Conservation (phyloP, 768 basidiomycete species). For the Phlebiopsis flavidoalba region DNA sequence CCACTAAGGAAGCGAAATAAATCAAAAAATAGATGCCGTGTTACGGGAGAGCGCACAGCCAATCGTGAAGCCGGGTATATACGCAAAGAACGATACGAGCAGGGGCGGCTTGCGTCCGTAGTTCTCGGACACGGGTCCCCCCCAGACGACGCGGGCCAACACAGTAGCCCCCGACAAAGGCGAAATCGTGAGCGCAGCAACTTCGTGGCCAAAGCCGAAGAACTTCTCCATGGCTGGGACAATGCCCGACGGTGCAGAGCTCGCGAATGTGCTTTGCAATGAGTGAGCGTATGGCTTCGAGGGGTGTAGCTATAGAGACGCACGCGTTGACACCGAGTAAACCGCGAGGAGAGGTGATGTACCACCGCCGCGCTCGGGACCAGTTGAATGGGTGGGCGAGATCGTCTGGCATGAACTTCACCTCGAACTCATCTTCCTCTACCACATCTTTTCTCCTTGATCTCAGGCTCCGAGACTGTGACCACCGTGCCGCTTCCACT, state of each 20-base stretch:
- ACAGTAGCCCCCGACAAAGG: conserved; percentile 62
- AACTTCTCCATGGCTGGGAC: conserved; percentile 37
- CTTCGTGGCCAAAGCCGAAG: conserved; percentile 45
- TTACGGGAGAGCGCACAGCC: conserved; percentile 59
- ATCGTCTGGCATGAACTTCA: conserved; percentile 17
- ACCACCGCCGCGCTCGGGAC: conserved; percentile 19
- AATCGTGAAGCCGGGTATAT: conserved; percentile 59
- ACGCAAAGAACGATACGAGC: conserved; percentile 42
- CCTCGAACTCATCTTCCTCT: conserved; percentile 13
- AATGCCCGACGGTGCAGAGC: conserved; percentile 51
- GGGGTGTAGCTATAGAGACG: conserved; percentile 11
- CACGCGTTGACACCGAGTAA: conserved; percentile 30
- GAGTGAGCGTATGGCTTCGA: conserved; percentile 22
- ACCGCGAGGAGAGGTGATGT: conserved; percentile 18
- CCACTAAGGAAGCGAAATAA: conserved; percentile 71
- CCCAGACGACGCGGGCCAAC: conserved; percentile 59
- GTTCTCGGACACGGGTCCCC: conserved; percentile 46
- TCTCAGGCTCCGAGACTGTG: not conserved
- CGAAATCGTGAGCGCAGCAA: conserved; percentile 50
- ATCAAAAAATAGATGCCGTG: conserved; percentile 58
- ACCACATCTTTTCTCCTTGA: not conserved
- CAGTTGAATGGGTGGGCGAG: conserved; percentile 23
- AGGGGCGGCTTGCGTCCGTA: conserved; percentile 18
- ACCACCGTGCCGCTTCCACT: not conserved
- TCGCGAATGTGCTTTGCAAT: conserved; percentile 48